Evolutionary conservation across 2,329 filamentous ascomycete species (phyloP).

Genomic region (Aspergillus melleus): DNA sequence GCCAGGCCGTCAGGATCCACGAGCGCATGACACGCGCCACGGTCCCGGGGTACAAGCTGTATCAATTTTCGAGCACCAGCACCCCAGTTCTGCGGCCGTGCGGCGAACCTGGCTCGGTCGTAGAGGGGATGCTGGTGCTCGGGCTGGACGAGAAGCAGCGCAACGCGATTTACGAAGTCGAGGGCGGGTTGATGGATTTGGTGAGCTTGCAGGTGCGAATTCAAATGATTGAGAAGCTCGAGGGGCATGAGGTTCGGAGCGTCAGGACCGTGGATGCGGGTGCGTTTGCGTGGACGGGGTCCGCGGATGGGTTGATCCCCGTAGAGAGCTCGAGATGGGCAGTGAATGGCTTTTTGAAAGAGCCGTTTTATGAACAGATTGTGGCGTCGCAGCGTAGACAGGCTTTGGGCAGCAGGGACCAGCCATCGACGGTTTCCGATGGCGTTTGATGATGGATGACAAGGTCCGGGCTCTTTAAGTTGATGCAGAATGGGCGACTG

Average conservation of each 20-base stretch:
- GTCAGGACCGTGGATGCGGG: constrained; percentile 25
- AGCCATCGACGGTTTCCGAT: neutral
- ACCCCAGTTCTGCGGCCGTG: constrained; percentile 26
- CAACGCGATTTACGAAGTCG: constrained; percentile 25
- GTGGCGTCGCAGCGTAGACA: constrained; percentile 10
- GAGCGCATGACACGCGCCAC: constrained; percentile 29
- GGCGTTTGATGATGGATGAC: neutral
- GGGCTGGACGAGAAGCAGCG: constrained; percentile 24
- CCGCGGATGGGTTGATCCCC: constrained; percentile 10
- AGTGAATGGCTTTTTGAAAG: constrained; percentile 16
- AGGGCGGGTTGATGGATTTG: constrained; percentile 20
- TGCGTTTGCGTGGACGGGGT: constrained; percentile 25
- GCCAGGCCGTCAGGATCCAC: constrained; percentile 19
- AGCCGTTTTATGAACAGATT: constrained; percentile 20
- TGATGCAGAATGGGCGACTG: neutral
- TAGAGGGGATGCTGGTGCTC: constrained; percentile 32
- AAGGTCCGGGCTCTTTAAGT: neutral
- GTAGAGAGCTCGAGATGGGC: constrained; percentile 14
- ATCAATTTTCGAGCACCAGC: constrained; percentile 16
- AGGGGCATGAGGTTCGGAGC: constrained; percentile 7
- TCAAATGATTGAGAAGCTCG: constrained; percentile 14
- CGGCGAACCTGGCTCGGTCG: constrained; percentile 11
- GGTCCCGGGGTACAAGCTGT: constrained; percentile 27
- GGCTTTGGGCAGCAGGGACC: neutral
- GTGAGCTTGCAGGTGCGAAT: constrained; percentile 25